These are phyloP conservation scores for Cystobasidiopsis lactophilus DNA, from an alignment of 768 basidiomycete genomes.

Conservation along the genomic window DNA sequence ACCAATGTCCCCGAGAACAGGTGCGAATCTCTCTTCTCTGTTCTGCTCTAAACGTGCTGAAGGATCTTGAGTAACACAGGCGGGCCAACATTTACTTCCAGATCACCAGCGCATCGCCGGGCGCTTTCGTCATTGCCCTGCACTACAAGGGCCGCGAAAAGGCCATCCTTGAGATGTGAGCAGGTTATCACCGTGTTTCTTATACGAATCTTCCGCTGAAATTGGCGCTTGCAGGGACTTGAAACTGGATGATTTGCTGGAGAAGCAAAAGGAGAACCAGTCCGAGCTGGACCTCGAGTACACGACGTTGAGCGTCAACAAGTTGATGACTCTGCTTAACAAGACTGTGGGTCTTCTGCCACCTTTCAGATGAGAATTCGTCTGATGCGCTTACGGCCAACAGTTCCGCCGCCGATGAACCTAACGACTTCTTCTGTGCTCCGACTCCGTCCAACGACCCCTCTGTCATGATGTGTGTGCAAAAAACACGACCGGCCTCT, in stretches of 20 bases:
- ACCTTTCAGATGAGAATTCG: no score
- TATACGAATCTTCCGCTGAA: neutral
- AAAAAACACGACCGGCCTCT: no score
- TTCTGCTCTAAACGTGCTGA: neutral
- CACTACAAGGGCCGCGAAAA: slow-evolving; percentile 89
- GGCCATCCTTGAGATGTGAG: slow-evolving; percentile 95
- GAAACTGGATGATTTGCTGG: slow-evolving; percentile 31
- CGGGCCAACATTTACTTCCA: slow-evolving; percentile 98
- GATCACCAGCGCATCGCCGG: slow-evolving; percentile 89
- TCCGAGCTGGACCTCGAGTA: slow-evolving; percentile 91
- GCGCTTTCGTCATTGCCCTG: slow-evolving; percentile 93
- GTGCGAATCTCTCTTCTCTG: slow-evolving; percentile 29
- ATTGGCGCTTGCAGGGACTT: slow-evolving; percentile 1
- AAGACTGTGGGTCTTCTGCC: slow-evolving; percentile 35
- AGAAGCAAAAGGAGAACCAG: slow-evolving; percentile 96
- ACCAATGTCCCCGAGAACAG: slow-evolving; percentile 97
- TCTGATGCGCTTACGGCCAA: no score
- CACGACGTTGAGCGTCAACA: slow-evolving; percentile 87
- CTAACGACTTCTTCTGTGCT: no score
- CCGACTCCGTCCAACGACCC: no score
- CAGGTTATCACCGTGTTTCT: neutral
- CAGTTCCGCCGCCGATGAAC: no score
- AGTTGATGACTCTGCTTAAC: slow-evolving; percentile 73
- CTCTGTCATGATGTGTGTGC: no score
- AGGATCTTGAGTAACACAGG: slow-evolving; percentile 26